These are phyloP conservation scores for Epicoccum nigrum DNA, from an alignment of 2,329 filamentous ascomycete genomes.

Conservation along the genomic window DNA sequence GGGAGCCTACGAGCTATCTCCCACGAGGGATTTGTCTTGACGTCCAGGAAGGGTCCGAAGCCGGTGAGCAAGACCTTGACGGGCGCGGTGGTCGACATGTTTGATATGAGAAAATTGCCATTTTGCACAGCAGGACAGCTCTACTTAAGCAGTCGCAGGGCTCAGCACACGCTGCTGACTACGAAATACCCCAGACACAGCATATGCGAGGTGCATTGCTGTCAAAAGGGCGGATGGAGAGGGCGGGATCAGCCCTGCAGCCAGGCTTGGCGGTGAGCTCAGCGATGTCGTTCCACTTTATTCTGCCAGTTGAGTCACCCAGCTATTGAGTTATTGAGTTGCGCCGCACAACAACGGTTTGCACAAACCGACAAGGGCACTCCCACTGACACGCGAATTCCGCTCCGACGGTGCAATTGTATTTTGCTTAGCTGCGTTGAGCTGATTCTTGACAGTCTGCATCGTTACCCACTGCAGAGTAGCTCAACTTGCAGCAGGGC, in stretches of 20 bases:
- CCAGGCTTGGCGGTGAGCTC: background rate
- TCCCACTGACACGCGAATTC: slow-evolving; percentile 3
- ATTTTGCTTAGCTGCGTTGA: background rate
- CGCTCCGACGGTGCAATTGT: background rate
- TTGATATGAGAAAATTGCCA: background rate
- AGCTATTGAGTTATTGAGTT: slow-evolving; percentile 3
- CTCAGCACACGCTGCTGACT: background rate
- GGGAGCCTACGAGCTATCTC: slow-evolving; percentile 73
- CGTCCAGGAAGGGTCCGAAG: slow-evolving; percentile 70
- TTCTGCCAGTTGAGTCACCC: slow-evolving; percentile 21
- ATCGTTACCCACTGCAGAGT: background rate
- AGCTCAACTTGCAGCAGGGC: slow-evolving; percentile 9
- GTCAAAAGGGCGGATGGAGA: slow-evolving; percentile 1
- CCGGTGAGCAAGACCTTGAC: slow-evolving; percentile 56
- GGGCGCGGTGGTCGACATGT: background rate
- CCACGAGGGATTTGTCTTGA: slow-evolving; percentile 77
- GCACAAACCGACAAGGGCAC: background rate
- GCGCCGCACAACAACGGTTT: slow-evolving; percentile 10
- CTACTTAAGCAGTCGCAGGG: background rate
- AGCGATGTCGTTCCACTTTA: background rate
- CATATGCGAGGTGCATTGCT: background rate
- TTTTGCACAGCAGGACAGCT: background rate
- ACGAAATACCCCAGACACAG: background rate
- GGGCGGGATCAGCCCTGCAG: background rate
- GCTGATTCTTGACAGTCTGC: background rate